Evolutionary conservation across 345 rosid genomes (phyloP).

Genomic region (Lenwebbia sp.): DNA sequence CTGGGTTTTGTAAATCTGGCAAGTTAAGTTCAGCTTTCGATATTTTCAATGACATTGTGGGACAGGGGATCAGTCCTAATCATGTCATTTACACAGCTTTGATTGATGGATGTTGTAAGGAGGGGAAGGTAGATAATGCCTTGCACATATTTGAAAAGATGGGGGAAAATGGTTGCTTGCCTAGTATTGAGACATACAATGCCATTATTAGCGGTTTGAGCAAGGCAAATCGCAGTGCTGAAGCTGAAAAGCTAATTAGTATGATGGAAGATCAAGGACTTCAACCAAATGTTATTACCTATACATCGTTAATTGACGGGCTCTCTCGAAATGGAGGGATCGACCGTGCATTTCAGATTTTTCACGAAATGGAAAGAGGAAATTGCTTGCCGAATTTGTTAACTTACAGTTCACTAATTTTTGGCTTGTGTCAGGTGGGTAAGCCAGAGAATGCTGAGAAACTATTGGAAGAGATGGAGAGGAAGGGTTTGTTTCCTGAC

Average conservation of each 20-base stretch:
- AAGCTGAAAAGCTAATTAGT: conserved; percentile 24
- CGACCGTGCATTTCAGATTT: conserved; percentile 32
- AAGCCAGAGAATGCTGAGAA: conserved; percentile 38
- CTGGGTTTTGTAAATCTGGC: conserved; percentile 43
- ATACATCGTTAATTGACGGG: conserved; percentile 49
- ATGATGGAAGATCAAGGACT: conserved; percentile 35
- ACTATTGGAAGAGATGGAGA: conserved; percentile 42
- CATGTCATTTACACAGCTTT: conserved; percentile 43
- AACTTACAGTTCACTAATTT: conserved; percentile 50
- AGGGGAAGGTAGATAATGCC: conserved; percentile 40
- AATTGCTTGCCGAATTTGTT: conserved; percentile 33
- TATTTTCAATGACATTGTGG: conserved; percentile 32
- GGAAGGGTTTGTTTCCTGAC: conserved; percentile 37
- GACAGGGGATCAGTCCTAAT: conserved; percentile 32
- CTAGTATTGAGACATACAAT: conserved; percentile 39
- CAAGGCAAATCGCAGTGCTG: conserved; percentile 21
- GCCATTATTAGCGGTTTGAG: conserved; percentile 36
- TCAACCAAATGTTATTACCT: conserved; percentile 40
- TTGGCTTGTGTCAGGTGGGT: conserved; percentile 50
- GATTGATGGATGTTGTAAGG: conserved; percentile 54
- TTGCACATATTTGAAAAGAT: conserved; percentile 36
- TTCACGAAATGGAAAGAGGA: conserved; percentile 34
- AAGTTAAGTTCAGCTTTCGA: conserved; percentile 29
- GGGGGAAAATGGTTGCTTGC: conserved; percentile 29
- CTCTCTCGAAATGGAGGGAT: conserved; percentile 29